These are phyloP conservation scores for Candida maesae DNA, from an alignment of 805 yeast genomes.

Conservation along the genomic window DNA sequence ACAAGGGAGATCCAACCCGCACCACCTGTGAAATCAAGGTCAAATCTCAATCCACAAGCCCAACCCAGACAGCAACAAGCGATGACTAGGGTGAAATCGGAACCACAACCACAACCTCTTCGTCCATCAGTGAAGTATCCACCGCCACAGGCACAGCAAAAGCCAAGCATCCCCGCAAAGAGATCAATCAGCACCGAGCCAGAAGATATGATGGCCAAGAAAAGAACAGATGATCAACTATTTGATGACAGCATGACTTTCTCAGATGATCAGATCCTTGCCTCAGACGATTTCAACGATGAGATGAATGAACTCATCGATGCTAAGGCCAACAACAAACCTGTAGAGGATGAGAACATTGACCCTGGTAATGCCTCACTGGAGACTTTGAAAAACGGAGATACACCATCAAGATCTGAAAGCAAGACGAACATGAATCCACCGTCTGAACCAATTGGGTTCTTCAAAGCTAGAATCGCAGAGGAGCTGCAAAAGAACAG, in stretches of 20 bases:
- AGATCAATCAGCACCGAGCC: conserved; percentile 6
- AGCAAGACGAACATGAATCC: conserved; percentile 1
- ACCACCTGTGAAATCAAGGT: too few species aligned
- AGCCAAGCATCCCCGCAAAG: conserved; percentile 17
- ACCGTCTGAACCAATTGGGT: conserved; percentile 31
- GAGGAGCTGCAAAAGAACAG: conserved; percentile 45
- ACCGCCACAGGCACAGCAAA: conserved; percentile 3
- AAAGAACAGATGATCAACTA: conserved; percentile 29
- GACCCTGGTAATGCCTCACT: conserved; percentile 6
- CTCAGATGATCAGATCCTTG: conserved; percentile 44
- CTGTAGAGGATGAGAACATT: conserved; percentile 15
- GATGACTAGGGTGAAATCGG: not conserved
- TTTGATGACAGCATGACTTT: conserved; percentile 53
- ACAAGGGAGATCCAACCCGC: not conserved
- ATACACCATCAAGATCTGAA: conserved; percentile 10
- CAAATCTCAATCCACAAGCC: not conserved
- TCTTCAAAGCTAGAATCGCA: conserved; percentile 66
- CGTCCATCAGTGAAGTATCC: not conserved
- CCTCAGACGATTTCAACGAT: conserved; percentile 33
- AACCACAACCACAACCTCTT: not conserved
- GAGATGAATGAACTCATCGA: conserved; percentile 24
- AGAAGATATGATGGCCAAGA: conserved; percentile 7
- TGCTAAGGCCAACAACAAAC: conserved; percentile 18
- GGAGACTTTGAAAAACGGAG: conserved; percentile 8
- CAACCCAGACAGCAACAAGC: not conserved